Evolutionary conservation across 305 asterid genomes (phyloP), one percentile per base, ranked within the genome.

Genomic region (Ilex paraguariensis): DNA sequence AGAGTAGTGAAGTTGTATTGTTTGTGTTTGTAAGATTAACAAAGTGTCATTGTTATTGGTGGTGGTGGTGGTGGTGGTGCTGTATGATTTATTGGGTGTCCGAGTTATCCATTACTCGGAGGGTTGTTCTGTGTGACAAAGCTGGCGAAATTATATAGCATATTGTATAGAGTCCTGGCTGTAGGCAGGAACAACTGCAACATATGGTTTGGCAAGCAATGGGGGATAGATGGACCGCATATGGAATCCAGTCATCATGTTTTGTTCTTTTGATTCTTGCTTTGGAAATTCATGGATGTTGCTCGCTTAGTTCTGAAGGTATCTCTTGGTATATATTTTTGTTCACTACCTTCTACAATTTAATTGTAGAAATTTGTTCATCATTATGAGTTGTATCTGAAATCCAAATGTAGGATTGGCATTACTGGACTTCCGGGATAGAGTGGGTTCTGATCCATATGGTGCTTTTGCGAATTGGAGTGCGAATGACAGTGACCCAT

Each of bases 291-390:
- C 87, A 61, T 11, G 87, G 85, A 28, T 73, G 90, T 77, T 75
- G 51, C 59, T 76, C 92, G 6, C 90, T 90, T 70, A 88, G 81
- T 75, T 66, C 90, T 49, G 95, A 94, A 81, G 99, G 99, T 94
- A 11, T 52, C 56, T 15, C 32, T 21, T 21, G 28, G 28, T 21
- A 21, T 21, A 21, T 21, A 21, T 21, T 21, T 1, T 21, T 21
- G 42, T 36, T 28, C 4, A 15, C n/a, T 17, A 6, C 30, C n/a
- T 3, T 9, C 7, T 17, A 4, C n/a, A 17, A 8, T 17, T 54
- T 17, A 54, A 8, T 9, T 14, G 57, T 54, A 3, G 13, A 3
- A 54, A 6, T 31, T 64, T 63, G 44, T 28, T 50, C 31, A 17
- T 61, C 31, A 32, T 31, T 52, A 49, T 58, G 69, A 53, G 71